Base-by-base conservation (phyloP, 2,329 filamentous ascomycete species). In the Cytospora piceae region DNA sequence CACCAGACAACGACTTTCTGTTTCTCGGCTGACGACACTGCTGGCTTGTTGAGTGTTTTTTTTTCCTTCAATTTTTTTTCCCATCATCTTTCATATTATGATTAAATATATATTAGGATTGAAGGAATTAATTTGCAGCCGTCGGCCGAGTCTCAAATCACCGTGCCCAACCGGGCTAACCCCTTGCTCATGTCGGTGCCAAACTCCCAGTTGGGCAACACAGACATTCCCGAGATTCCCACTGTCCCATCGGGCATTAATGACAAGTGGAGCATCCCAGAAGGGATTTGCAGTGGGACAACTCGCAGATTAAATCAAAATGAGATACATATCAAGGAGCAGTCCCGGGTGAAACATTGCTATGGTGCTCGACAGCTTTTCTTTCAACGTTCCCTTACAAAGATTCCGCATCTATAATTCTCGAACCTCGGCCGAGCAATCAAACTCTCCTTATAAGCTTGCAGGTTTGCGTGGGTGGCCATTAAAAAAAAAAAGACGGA, bases 171-270 rank as follows among this genome's bases (percentile, higher is more conserved):
- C 55, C 24, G 42, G 66, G 55, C 51, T 58, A 32, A 62, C 54
- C 42, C 66, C 66, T 65, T 64, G 63, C 53, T 57, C 46, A 17
- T 49, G 32, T 59, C 63, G 66, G 66, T 62, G 58, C 56, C 66
- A 58, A 29, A 61, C 52, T 62, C 66, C 66, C 54, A 67, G 55
- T 60, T 65, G 58, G 66, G 66, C 58, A 53, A 49, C 57, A 52
- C 56, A 54, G 66, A 52, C 55, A 58, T 59, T 63, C 55, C 57
- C 66, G 66, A 67, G 65, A 63, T 66, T 68, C 63, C 59, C 66
- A 68, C 65, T 58, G 66, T 68, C 63, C 59, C 66, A 68, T 68
- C 66, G 66, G 66, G 66, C 66, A 68, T 61, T 63, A 65, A 66
- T 27, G 63, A 32, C 51, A 32, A 53, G 66, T 68, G 66, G 66